Percentiles rank a stretch among this genome's conserved stretches.
phyloP scores from a whole-genome alignment of 352 stramenopile species.

The Phytopythium cucurbitacearum region DNA sequence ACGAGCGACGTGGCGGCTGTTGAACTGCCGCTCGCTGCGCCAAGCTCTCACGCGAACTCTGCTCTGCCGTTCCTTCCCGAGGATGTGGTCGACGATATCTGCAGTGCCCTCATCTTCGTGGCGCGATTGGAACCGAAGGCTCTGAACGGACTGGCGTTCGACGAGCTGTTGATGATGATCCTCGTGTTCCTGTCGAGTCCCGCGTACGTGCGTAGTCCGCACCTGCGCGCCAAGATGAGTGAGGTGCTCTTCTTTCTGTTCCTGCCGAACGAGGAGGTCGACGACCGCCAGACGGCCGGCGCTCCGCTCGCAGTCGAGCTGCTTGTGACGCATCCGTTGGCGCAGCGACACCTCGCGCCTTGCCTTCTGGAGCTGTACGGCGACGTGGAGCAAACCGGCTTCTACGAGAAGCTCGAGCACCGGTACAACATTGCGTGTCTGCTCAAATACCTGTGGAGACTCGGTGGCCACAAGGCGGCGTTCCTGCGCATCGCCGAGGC shows the following conservation, averaged over 20 bases:
- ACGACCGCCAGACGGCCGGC: slow-evolving; percentile 31
- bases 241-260: slow-evolving; percentile 96
- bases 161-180: slow-evolving; percentile 89
- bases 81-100: slow-evolving; percentile 95
- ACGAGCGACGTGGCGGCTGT: slow-evolving; percentile 5
- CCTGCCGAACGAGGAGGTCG: slow-evolving; percentile 85
- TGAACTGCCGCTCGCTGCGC: slow-evolving; percentile 33
- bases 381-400: slow-evolving; percentile 97
- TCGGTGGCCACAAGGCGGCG: slow-evolving; percentile 90
- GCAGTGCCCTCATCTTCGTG: slow-evolving; percentile 89
- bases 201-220: slow-evolving; percentile 80
- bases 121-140: slow-evolving; percentile 81
- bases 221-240: slow-evolving; percentile 95
- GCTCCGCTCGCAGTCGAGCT: slow-evolving; percentile 45
- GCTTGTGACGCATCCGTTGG: slow-evolving; percentile 56
- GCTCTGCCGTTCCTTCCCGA: slow-evolving; percentile 89
- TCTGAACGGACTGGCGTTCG: slow-evolving; percentile 80
- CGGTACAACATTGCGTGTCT: slow-evolving; percentile 95
- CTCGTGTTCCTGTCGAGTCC: slow-evolving; percentile 90
- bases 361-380: slow-evolving; percentile 97
- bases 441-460: slow-evolving; percentile 97
- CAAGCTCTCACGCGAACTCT: slow-evolving; percentile 18
- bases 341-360: slow-evolving; percentile 89
- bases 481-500: slow-evolving; percentile 94
- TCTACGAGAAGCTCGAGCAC: slow-evolving; percentile 97